phyloP scores from a whole-genome alignment of 2,329 filamentous ascomycete species.

The Paraphaeosphaeria sporulosa region DNA sequence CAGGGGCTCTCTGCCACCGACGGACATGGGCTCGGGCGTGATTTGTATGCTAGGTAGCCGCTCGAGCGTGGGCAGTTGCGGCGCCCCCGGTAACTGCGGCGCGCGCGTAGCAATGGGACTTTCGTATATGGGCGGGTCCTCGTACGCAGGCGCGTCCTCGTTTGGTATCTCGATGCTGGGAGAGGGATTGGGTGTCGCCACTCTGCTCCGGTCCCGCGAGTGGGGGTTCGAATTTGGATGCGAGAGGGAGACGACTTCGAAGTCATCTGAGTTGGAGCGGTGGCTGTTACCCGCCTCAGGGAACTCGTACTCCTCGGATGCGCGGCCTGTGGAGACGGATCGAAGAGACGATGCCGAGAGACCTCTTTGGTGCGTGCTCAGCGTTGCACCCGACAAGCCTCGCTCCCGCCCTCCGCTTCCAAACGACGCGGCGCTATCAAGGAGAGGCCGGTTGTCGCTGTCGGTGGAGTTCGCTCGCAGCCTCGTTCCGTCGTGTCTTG shows the following conservation, averaged over 20 bases:
- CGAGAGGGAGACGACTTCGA: conserved; percentile 53
- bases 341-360: conserved; percentile 53
- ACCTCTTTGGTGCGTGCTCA: conserved; percentile 51
- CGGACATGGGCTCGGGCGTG: conserved; percentile 44
- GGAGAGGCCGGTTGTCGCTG: conserved; percentile 73
- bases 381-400: conserved; percentile 34
- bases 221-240: conserved; percentile 47
- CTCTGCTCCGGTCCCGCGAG: conserved; percentile 39
- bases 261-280: conserved; percentile 44
- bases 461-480: conserved; percentile 76
- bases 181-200: conserved; percentile 20
- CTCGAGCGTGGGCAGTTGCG: conserved; percentile 49
- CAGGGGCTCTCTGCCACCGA: conserved; percentile 22
- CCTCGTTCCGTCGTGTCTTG: conserved; percentile 78
- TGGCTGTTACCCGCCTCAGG: conserved; percentile 32
- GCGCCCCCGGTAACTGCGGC: conserved; percentile 45
- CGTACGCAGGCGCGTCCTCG: conserved; percentile 50
- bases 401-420: conserved; percentile 35
- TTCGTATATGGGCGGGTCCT: conserved; percentile 59
- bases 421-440: conserved; percentile 76
- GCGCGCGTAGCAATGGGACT: conserved; percentile 48
- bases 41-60: conserved; percentile 55
- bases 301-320: conserved; percentile 48
- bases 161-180: conserved; percentile 37
- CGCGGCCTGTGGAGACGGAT: conserved; percentile 43